Percentiles rank a stretch among this genome's conserved stretches.
These are phyloP conservation scores for Polyporus tsugae DNA, from an alignment of 1,284 basidiomycete genomes.

Conservation along the genomic window DNA sequence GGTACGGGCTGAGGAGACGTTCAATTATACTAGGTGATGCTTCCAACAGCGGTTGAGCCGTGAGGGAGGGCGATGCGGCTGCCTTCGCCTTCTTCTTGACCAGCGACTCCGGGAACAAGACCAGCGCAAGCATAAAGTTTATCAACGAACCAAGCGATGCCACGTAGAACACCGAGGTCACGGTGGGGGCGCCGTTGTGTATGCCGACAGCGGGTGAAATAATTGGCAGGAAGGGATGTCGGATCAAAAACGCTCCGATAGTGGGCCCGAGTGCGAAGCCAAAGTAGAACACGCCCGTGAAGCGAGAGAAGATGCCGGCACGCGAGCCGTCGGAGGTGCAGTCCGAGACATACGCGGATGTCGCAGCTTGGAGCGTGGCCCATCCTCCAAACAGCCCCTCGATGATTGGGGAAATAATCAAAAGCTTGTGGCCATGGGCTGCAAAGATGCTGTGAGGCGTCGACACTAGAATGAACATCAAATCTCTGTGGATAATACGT, in stretches of 20 bases:
- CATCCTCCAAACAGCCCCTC: conserved; percentile 92
- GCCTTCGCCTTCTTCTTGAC: conserved; percentile 52
- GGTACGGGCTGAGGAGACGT: conserved; percentile 57
- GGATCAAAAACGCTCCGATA: conserved; percentile 77
- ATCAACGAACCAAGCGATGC: conserved; percentile 55
- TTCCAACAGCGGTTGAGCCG: conserved; percentile 35
- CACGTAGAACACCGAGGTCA: conserved; percentile 69
- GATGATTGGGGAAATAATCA: conserved; percentile 83
- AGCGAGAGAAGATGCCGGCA: conserved; percentile 82
- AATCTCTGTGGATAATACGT: conserved; percentile 58
- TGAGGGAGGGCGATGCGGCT: conserved; percentile 39
- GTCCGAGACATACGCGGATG: conserved; percentile 87
- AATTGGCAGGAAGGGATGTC: conserved; percentile 55
- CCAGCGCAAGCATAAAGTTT: conserved; percentile 60
- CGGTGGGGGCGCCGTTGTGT: conserved; percentile 42
- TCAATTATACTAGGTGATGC: conserved; percentile 38
- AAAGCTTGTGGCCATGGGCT: conserved; percentile 72
- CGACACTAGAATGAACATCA: conserved; percentile 82
- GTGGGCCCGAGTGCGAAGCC: conserved; percentile 80
- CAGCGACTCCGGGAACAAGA: conserved; percentile 73
- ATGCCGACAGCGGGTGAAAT: conserved; percentile 39
- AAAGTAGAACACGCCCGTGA: conserved; percentile 74
- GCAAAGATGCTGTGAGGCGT: conserved; percentile 71
- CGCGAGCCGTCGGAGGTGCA: conserved; percentile 87
- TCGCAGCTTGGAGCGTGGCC: conserved; percentile 80